Base-by-base conservation (phyloP, 441 rosid genomes). In the Euphorbia celastroides region DNA sequence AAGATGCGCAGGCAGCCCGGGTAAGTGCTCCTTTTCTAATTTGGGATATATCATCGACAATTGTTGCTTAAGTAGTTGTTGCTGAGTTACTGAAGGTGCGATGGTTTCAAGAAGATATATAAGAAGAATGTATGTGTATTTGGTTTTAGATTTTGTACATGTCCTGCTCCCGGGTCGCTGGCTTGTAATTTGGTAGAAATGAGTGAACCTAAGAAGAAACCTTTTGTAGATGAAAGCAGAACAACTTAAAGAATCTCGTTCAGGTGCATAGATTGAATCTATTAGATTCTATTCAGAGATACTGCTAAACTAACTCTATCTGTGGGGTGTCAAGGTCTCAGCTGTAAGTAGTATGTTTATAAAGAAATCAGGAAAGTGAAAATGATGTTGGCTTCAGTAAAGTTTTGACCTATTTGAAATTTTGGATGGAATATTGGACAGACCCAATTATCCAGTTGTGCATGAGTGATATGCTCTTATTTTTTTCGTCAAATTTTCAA, bases 1-100 rank as follows among this genome's bases (percentile, higher is more conserved):
- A 86, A 74, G 74, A 87, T 85, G 85, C 81, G 92, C n/a, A 83
- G 97, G 67, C 98, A 89, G 54, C 94, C 92, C 10, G 96, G 96
- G 96, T 90, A 78, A 25, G 13, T 12, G 7, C 13, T 12, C 22
- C 42, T 51, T 59, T 52, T 60, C 34, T n/a, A 0, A 38, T 36
- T 62, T 50, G 57, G 30, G 65, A 25, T 57, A 38, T 58, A 4
- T 27, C 30, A 5, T 42, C 2, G 13, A 12, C 2, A 0, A 10
- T 32, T 32, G 17, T 17, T 9, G n/a, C 36, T 9, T 48, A 52
- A 65, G 31, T 30, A 27, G 32, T 51, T 7, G 30, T 23, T 52
- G 50, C 22, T 42, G 9, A 26, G 26, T 16, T 46, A 7, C 2
- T 38, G 56, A 17, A 16, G 13, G n/a, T 20, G 27, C 27, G 41